These are phyloP conservation scores for Pulicaria dysenterica DNA, from an alignment of 129 eudicot species.

Conservation along the genomic window DNA sequence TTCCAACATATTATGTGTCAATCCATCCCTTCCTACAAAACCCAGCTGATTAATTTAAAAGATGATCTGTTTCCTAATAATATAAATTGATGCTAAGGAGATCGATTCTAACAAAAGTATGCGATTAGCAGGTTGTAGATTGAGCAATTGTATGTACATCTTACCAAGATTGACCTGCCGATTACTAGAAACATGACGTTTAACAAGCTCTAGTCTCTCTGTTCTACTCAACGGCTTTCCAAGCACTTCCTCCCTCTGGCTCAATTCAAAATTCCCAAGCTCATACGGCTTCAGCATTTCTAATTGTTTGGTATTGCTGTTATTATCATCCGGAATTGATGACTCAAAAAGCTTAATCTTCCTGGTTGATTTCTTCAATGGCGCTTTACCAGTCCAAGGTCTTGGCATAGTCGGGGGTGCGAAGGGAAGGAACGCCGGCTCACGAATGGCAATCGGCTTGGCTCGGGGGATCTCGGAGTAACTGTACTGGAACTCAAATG, in stretches of 20 bases:
- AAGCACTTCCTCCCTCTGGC: slow-evolving; percentile 66
- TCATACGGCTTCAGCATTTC: slow-evolving; percentile 55
- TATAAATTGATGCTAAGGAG: too few relatives aligned
- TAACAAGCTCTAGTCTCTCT: slow-evolving; percentile 65
- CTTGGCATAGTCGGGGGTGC: slow-evolving; percentile 93
- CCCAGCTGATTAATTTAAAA: slow-evolving; percentile 2
- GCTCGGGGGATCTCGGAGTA: slow-evolving; percentile 87
- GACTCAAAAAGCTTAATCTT: slow-evolving; percentile 70
- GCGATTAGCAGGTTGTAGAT: neutral
- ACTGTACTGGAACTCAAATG: slow-evolving; percentile 85
- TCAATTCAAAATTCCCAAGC: slow-evolving; percentile 49
- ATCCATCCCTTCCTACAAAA: slow-evolving; percentile 90
- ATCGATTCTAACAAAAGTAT: too few relatives aligned
- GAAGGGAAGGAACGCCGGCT: slow-evolving; percentile 93
- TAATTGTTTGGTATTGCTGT: slow-evolving; percentile 23
- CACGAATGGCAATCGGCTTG: slow-evolving; percentile 80
- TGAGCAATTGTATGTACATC: neutral
- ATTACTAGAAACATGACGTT: slow-evolving; percentile 52
- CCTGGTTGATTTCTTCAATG: slow-evolving; percentile 62
- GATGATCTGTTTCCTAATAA: too few relatives aligned
- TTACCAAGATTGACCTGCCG: slow-evolving; percentile 90
- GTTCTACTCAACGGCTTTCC: slow-evolving; percentile 68
- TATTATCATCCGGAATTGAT: slow-evolving; percentile 17
- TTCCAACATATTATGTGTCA: slow-evolving; percentile 98
- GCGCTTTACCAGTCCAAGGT: slow-evolving; percentile 99